Conservation (phyloP, 495 filamentous ascomycete genomes). For the Hypoxylon cercidicola region DNA sequence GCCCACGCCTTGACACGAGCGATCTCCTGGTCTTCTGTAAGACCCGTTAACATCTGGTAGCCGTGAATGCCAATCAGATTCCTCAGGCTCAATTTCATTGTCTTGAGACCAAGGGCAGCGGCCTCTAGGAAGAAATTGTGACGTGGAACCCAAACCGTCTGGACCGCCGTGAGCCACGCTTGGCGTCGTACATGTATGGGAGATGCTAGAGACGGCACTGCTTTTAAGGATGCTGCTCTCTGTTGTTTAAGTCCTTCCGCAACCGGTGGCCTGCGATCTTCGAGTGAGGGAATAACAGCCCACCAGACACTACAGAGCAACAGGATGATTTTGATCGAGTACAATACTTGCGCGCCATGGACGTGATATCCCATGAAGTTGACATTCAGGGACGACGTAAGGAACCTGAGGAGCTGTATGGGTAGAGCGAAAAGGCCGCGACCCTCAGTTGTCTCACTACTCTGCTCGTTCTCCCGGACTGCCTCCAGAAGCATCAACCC, state of each 20-base stretch:
- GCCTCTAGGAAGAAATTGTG: slow-evolving; percentile 87
- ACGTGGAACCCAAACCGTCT: slow-evolving; percentile 92
- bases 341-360: slow-evolving; percentile 52
- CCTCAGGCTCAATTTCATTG: slow-evolving; percentile 80
- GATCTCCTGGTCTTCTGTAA: slow-evolving; percentile 84
- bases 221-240: slow-evolving; percentile 52
- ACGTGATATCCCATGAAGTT: slow-evolving; percentile 60
- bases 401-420: slow-evolving; percentile 59
- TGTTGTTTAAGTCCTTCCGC: slow-evolving; percentile 54
- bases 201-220: slow-evolving; percentile 77
- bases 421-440: slow-evolving; percentile 80
- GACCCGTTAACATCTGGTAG: slow-evolving; percentile 81
- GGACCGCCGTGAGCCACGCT: slow-evolving; percentile 94
- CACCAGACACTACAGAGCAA: slow-evolving; percentile 75
- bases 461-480: slow-evolving; percentile 66
- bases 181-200: slow-evolving; percentile 86
- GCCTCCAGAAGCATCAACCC: slow-evolving; percentile 92
- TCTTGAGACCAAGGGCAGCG: slow-evolving; percentile 81
- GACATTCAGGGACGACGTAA: slow-evolving; percentile 53
- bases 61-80: slow-evolving; percentile 78
- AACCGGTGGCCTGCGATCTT: slow-evolving; percentile 59
- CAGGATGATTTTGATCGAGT: slow-evolving; percentile 67
- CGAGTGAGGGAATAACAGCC: slow-evolving; percentile 72
- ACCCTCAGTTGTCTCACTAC: slow-evolving; percentile 65
- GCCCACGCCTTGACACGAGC: slow-evolving; percentile 93